phyloP scores from a whole-genome alignment of 2,329 filamentous ascomycete genomes.

The Aspergillus piperis region DNA sequence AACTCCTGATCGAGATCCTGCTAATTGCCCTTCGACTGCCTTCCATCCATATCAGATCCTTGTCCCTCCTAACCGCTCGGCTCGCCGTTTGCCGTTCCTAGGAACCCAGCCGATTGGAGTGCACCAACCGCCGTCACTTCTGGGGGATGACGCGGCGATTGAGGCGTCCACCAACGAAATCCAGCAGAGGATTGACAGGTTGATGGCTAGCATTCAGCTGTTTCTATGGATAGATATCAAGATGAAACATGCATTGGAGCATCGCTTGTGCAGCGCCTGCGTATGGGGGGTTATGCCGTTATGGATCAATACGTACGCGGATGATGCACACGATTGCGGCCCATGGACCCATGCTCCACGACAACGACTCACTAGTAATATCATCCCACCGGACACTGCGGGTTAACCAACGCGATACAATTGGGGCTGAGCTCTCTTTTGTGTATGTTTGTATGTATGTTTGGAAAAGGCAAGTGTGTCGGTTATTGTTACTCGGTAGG shows the following conservation, averaged over 20 bases:
- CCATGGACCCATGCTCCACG: conserved; percentile 4
- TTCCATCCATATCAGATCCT: conserved; percentile 4
- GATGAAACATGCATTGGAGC: conserved; percentile 13
- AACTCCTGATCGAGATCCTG: neutral
- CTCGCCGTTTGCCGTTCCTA: conserved; percentile 4
- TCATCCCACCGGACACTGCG: conserved; percentile 7
- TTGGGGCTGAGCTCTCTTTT: neutral
- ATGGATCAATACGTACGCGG: neutral
- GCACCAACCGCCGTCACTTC: conserved; percentile 6
- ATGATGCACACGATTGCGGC: neutral
- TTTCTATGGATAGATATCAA: conserved; percentile 7
- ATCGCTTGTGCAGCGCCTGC: neutral
- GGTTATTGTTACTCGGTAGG: neutral
- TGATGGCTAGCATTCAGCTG: neutral
- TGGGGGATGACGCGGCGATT: conserved; percentile 3
- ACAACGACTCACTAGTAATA: neutral
- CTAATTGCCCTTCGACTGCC: neutral
- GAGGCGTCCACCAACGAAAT: conserved; percentile 1
- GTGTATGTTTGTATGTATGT: neutral
- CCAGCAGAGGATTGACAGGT: neutral
- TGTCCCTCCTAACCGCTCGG: conserved; percentile 2
- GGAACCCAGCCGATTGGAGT: conserved; percentile 13
- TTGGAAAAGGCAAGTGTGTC: neutral
- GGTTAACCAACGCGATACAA: neutral
- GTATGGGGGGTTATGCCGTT: neutral